phyloP scores from a whole-genome alignment of 495 filamentous ascomycete species.

The Hypomontagnella submonticulosa region DNA sequence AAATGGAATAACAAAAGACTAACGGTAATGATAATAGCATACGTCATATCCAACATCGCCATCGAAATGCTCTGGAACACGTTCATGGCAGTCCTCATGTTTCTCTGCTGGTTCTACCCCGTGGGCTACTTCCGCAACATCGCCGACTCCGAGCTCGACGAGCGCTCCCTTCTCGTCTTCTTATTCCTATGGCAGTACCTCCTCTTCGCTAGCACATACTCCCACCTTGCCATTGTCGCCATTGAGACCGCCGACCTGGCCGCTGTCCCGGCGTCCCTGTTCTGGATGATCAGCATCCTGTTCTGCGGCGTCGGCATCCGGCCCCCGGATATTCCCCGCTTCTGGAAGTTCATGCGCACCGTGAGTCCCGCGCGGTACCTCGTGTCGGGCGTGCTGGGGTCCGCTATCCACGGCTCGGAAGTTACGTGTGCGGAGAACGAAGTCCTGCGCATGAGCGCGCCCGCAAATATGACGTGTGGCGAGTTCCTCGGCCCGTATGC shows the following conservation, averaged over 20 bases:
- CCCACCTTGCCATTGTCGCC: slow-evolving; percentile 73
- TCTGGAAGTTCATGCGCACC: slow-evolving; percentile 90
- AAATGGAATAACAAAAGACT: too few species aligned
- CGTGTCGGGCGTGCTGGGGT: slow-evolving; percentile 70
- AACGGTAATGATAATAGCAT: slow-evolving; percentile 59
- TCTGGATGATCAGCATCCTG: slow-evolving; percentile 74
- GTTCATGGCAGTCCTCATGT: slow-evolving; percentile 74
- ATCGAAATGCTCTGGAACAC: slow-evolving; percentile 82
- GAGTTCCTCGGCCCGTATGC: too few species aligned
- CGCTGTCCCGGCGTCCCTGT: slow-evolving; percentile 70
- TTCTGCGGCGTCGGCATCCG: slow-evolving; percentile 80
- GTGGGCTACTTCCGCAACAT: slow-evolving; percentile 80
- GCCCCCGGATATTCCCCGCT: slow-evolving; percentile 69
- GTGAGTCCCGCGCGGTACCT: slow-evolving; percentile 80
- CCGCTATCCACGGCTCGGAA: slow-evolving; percentile 65
- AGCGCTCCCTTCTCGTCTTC: slow-evolving; percentile 76
- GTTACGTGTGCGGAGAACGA: slow-evolving; percentile 72
- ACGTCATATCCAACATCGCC: slow-evolving; percentile 81
- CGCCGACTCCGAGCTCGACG: slow-evolving; percentile 63
- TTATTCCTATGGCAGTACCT: slow-evolving; percentile 73
- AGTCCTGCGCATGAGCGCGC: slow-evolving; percentile 64
- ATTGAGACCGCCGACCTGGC: slow-evolving; percentile 74
- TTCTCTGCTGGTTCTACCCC: slow-evolving; percentile 83
- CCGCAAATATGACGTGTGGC: not conserved
- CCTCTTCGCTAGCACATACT: slow-evolving; percentile 77